Conservation (phyloP, 176 grass and related monocot species). For the Oryza meyeriana region DNA sequence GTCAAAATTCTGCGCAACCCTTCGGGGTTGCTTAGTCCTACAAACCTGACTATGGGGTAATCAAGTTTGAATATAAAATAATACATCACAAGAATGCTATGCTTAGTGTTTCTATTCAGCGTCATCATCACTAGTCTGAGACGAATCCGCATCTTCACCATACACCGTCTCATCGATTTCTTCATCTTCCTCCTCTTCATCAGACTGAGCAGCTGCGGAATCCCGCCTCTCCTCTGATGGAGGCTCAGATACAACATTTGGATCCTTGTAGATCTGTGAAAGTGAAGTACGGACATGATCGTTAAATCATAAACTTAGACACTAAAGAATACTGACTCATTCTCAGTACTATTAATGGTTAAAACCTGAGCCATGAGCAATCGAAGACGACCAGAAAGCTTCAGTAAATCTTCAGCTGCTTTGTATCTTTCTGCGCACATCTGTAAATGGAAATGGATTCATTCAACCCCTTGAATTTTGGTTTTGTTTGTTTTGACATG, state of each 20-base stretch:
- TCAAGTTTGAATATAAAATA: not conserved
- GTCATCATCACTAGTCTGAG: constrained; percentile 40
- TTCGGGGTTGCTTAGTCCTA: constrained; percentile 1
- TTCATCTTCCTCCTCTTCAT: constrained; percentile 51
- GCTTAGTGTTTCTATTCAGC: constrained; percentile 22
- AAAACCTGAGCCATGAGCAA: constrained; percentile 78
- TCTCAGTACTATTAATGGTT: constrained; percentile 9
- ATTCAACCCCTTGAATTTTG: not conserved
- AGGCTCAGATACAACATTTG: constrained; percentile 16
- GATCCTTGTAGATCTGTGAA: constrained; percentile 49
- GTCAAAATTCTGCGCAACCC: constrained; percentile 39
- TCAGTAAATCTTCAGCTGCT: constrained; percentile 54
- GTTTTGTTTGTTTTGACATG: not conserved
- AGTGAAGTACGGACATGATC: constrained; percentile 7
- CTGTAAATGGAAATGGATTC: constrained; percentile 42
- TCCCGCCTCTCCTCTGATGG: constrained; percentile 23
- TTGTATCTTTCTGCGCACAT: constrained; percentile 53
- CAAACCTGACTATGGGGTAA: not conserved
- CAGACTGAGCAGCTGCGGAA: not conserved
- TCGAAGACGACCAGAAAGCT: constrained; percentile 73
- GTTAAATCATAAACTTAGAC: not conserved
- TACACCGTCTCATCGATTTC: constrained; percentile 84
- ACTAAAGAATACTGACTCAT: not conserved
- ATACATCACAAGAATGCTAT: not conserved
- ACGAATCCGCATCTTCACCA: constrained; percentile 69